Evolutionary conservation across 2,329 filamentous ascomycete species (phyloP), one percentile per base, ranked within the genome.

Genomic region (Scedosporium minutisporum): DNA sequence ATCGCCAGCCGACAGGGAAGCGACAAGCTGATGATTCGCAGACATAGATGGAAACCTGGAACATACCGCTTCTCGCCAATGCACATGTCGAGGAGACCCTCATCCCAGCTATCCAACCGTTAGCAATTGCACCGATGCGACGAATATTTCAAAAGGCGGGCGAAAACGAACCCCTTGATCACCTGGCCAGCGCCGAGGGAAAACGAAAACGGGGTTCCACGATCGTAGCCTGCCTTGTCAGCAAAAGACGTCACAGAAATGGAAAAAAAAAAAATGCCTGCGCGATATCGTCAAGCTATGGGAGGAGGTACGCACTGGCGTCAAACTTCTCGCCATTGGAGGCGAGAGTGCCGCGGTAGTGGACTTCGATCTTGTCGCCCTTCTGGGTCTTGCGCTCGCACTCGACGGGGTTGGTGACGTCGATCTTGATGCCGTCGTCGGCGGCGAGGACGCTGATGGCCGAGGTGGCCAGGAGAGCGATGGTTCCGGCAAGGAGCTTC

Each of bases 81-180:
- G 77, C 95, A 97, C 93, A 97, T 97, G 71, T 90, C 90, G 62
- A 95, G 69, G 46, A 97, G 82, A 59, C 93, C 93, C 72, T 96
- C 77, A 70, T 97, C 93, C 93, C 93, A 97, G 71, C 87, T 90
- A 65, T 65, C 18, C 51, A 63, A 12, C 6, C 23, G 25, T 44
- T 21, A 48, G 29, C 23, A 5, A 38, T 14, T 38, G 9, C 33
- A 38, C 9, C 29, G 2, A 38, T 4, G 9, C 33, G 3, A 33
- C 9, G 9, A 10, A 25, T 14, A 46, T 44, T 44, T 25, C 23
- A n/a, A 29, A 21, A 58, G 46, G 14, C 16, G 42, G 27, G 57
- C 21, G 21, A 53, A 38, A 33, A 80, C 85, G 70, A 72, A 91
- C 87, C 93, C 93, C 78, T 90, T 87, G 73, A 99, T 99, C 60